Percentiles rank a stretch among this genome's conserved stretches.
phyloP scores from a whole-genome alignment of 2,329 filamentous ascomycete genomes.

The Pseudogymnoascus sp. region DNA sequence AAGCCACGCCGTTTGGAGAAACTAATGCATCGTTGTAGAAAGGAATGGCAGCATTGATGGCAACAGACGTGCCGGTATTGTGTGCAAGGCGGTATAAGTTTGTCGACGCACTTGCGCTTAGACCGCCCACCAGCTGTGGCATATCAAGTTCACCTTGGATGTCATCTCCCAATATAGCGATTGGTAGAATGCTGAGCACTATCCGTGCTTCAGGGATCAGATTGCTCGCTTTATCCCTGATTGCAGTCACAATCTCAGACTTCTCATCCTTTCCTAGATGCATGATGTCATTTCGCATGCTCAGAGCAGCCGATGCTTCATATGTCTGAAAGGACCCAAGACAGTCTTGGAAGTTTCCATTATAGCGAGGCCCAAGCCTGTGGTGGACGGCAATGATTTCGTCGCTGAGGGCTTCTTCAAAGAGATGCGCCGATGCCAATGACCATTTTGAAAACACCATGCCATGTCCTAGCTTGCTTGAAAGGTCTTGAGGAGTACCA shows the following conservation, averaged over 20 bases:
- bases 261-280: conserved; percentile 83
- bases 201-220: conserved; percentile 76
- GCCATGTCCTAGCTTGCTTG: conserved; percentile 63
- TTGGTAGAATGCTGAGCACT: conserved; percentile 73
- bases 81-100: conserved; percentile 61
- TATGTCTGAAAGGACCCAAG: conserved; percentile 96
- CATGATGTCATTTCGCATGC: conserved; percentile 82
- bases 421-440: conserved; percentile 78
- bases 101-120: conserved; percentile 63
- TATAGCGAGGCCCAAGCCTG: conserved; percentile 81
- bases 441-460: conserved; percentile 77
- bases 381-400: conserved; percentile 87
- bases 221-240: conserved; percentile 72
- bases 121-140: conserved; percentile 62
- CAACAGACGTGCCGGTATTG: conserved; percentile 67
- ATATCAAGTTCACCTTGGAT: conserved; percentile 64
- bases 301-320: conserved; percentile 80
- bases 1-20: conserved; percentile 68
- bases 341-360: conserved; percentile 94
- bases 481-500: conserved; percentile 83
- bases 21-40: conserved; percentile 84
- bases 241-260: conserved; percentile 85
- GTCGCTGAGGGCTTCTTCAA: conserved; percentile 80
- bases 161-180: conserved; percentile 71
- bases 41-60: conserved; percentile 80